Evolutionary conservation across 1,139 yeast species (phyloP).

Genomic region (Magnusiomyces sp.): DNA sequence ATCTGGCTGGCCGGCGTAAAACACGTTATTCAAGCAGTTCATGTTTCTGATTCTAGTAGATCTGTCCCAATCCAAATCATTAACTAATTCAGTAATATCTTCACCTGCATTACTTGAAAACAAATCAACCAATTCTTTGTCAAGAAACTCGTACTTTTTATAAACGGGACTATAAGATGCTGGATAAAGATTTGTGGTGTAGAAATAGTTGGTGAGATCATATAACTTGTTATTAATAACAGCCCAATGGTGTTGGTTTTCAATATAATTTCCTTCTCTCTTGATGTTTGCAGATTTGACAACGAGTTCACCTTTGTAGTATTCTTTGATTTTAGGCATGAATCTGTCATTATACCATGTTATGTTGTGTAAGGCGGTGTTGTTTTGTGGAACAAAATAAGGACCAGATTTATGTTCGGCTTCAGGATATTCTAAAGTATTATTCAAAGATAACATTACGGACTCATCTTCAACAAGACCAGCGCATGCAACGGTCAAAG

Average conservation of each 20-base stretch:
- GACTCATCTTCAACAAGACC: slow-evolving; percentile 29
- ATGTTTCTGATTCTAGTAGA: slow-evolving; percentile 25
- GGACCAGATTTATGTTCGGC: slow-evolving; percentile 32
- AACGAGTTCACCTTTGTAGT: slow-evolving; percentile 34
- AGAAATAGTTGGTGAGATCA: slow-evolving; percentile 33
- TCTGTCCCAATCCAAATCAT: slow-evolving; percentile 20
- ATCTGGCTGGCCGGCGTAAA: slow-evolving; percentile 31
- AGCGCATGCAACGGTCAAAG: slow-evolving; percentile 34
- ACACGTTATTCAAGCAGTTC: slow-evolving; percentile 27
- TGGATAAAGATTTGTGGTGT: slow-evolving; percentile 23
- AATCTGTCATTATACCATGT: slow-evolving; percentile 33
- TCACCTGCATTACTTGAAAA: slow-evolving; percentile 26
- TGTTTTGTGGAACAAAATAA: slow-evolving; percentile 18
- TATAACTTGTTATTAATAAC: slow-evolving; percentile 31
- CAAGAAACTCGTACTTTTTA: slow-evolving; percentile 30
- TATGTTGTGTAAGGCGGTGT: slow-evolving; percentile 29
- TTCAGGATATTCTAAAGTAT: slow-evolving; percentile 24
- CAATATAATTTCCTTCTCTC: slow-evolving; percentile 18
- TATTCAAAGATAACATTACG: slow-evolving; percentile 26
- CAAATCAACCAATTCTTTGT: slow-evolving; percentile 25
- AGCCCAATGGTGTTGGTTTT: slow-evolving; percentile 26
- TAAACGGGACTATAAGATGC: slow-evolving; percentile 17
- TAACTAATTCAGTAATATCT: slow-evolving; percentile 25
- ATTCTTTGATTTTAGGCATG: slow-evolving; percentile 29
- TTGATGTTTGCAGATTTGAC: slow-evolving; percentile 25